phyloP scores from a whole-genome alignment of 805 yeast genomes.

The Yamadazyma olivae region DNA sequence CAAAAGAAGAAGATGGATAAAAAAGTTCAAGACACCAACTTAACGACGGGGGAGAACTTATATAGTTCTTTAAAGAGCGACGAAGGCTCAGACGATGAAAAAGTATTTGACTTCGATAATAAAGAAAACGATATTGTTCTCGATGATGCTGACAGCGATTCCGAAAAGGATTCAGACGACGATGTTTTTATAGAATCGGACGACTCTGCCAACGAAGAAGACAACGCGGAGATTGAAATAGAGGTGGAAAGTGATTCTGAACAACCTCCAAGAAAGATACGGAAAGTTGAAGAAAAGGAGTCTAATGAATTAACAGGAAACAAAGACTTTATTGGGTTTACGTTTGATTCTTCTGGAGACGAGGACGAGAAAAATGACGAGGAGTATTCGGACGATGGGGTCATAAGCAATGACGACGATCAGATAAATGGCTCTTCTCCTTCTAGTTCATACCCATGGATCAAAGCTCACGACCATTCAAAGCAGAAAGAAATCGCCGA shows the following conservation, averaged over 20 bases:
- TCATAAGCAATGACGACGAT: slow-evolving; percentile 33
- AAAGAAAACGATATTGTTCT: slow-evolving; percentile 22
- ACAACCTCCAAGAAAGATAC: slow-evolving; percentile 7
- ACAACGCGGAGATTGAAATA: not conserved
- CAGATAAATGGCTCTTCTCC: slow-evolving; percentile 20
- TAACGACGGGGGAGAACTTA: slow-evolving; percentile 13
- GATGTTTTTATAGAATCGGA: slow-evolving; percentile 12
- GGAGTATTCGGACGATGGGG: slow-evolving; percentile 28
- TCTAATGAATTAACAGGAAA: slow-evolving; percentile 41
- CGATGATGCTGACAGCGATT: slow-evolving; percentile 18
- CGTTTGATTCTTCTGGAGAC: slow-evolving; percentile 45
- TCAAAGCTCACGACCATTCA: slow-evolving; percentile 72
- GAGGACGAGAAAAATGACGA: slow-evolving; percentile 19
- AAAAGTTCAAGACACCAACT: slow-evolving; percentile 1
- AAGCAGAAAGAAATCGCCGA: slow-evolving; percentile 74
- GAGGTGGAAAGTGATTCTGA: slow-evolving; percentile 3
- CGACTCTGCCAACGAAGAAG: slow-evolving; percentile 5
- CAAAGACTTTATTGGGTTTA: slow-evolving; percentile 56
- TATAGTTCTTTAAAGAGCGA: slow-evolving; percentile 20
- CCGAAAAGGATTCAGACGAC: slow-evolving; percentile 14
- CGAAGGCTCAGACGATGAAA: slow-evolving; percentile 6
- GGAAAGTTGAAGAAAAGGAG: slow-evolving; percentile 3
- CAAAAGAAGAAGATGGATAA: slow-evolving; percentile 18
- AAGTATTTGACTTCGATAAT: not conserved
- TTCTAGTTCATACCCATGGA: slow-evolving; percentile 64